These are phyloP conservation scores for Phytophthora fragariaefolia DNA, from an alignment of 352 stramenopile genomes.

Conservation along the genomic window DNA sequence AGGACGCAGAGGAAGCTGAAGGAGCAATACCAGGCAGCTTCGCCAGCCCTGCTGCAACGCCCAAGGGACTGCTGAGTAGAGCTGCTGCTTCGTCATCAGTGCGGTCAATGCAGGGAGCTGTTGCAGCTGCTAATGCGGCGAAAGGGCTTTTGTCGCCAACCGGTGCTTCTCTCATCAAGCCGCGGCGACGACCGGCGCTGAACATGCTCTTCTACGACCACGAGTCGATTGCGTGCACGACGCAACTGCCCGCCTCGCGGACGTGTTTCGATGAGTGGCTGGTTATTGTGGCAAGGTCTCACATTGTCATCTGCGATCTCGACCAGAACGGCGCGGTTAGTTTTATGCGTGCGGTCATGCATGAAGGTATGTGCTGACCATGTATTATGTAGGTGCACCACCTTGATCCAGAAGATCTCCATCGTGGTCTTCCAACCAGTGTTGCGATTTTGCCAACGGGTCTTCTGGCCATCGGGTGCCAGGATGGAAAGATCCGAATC, in stretches of 20 bases:
- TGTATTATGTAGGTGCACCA: constrained; percentile 33
- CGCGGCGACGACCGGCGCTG: constrained; percentile 46
- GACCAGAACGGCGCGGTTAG: constrained; percentile 64
- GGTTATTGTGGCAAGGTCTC: constrained; percentile 57
- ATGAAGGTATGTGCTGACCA: not conserved
- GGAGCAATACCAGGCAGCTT: not conserved
- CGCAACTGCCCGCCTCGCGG: constrained; percentile 46
- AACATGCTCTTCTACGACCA: constrained; percentile 83
- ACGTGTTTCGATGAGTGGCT: constrained; percentile 79
- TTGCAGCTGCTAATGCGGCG: constrained; percentile 13
- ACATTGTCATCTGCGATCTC: constrained; percentile 79
- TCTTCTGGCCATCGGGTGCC: constrained; percentile 73
- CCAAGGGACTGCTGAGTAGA: constrained; percentile 49
- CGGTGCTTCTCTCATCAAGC: constrained; percentile 54
- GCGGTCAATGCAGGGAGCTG: constrained; percentile 32
- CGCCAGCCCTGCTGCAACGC: constrained; percentile 22
- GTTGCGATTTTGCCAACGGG: constrained; percentile 68
- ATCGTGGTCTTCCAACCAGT: constrained; percentile 63
- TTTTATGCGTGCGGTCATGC: not conserved
- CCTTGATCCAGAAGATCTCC: constrained; percentile 59
- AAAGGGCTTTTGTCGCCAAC: constrained; percentile 33
- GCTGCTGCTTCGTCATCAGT: constrained; percentile 51
- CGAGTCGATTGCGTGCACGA: constrained; percentile 60
- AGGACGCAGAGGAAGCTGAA: constrained; percentile 19
- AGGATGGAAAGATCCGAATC: constrained; percentile 78